Evolutionary conservation across 192 early-diverging fungal genomes (phyloP).

Genomic region (Podila minutissima): DNA sequence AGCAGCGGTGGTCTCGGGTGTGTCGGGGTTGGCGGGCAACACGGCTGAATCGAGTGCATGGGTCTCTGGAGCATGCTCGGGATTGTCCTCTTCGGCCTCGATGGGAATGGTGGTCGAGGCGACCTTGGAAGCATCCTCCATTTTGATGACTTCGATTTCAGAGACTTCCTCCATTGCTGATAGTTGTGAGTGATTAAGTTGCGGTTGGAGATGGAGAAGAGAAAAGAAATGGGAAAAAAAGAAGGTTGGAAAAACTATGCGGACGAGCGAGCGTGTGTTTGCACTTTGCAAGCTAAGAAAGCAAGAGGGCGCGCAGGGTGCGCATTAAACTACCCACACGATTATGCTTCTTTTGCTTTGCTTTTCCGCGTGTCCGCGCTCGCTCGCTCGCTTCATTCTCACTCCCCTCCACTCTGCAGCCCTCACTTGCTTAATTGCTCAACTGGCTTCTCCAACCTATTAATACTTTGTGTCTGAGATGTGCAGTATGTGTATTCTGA

Average conservation of each 20-base stretch:
- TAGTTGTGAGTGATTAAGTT: background rate
- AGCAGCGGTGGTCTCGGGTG: slow-evolving; percentile 6
- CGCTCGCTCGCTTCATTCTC: no score
- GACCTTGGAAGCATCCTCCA: slow-evolving; percentile 32
- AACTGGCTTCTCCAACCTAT: no score
- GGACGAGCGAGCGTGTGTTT: background rate
- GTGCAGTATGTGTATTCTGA: no score
- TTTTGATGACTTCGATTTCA: slow-evolving; percentile 42
- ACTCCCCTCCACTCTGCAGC: no score
- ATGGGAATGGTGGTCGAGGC: slow-evolving; percentile 17
- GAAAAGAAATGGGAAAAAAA: background rate
- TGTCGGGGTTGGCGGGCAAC: slow-evolving; percentile 8
- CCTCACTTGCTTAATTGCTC: no score
- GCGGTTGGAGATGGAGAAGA: background rate
- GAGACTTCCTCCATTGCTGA: slow-evolving; percentile 43
- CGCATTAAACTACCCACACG: no score
- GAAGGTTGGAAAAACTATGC: background rate
- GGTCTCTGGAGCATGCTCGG: background rate
- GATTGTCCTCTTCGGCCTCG: slow-evolving; percentile 2
- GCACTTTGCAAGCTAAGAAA: background rate
- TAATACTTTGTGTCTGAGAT: no score
- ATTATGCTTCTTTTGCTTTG: no score
- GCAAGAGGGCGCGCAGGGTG: no score
- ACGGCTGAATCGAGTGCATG: slow-evolving; percentile 9
- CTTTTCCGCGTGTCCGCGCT: no score